phyloP scores from a whole-genome alignment of 1,139 yeast species.

The Geotrichum aggregatum region DNA sequence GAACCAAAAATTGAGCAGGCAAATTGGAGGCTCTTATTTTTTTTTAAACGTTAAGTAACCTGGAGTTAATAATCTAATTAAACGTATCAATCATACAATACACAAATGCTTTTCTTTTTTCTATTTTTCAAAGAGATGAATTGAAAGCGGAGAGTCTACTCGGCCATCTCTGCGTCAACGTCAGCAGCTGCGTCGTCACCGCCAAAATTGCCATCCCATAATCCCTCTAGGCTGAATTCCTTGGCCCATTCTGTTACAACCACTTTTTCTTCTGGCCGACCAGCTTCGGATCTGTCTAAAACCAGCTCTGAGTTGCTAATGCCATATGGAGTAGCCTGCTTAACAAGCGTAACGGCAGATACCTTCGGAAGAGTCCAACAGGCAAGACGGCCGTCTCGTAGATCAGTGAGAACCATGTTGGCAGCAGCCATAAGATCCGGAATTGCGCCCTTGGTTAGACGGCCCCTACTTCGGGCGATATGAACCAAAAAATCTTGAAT shows the following conservation, averaged over 20 bases:
- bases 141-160: background rate
- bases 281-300: slow-evolving; percentile 20
- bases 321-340: slow-evolving; percentile 37
- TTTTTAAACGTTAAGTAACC: too few species aligned
- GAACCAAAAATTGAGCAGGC: too few species aligned
- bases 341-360: slow-evolving; percentile 24
- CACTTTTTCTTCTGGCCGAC: slow-evolving; percentile 57
- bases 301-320: slow-evolving; percentile 25
- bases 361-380: slow-evolving; percentile 86
- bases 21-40: background rate
- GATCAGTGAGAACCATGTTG: slow-evolving; percentile 75
- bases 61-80: too few species aligned
- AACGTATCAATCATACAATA: background rate
- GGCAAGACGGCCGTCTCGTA: slow-evolving; percentile 93
- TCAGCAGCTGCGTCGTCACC: slow-evolving; percentile 23
- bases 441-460: slow-evolving; percentile 88
- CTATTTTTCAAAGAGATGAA: background rate
- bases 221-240: slow-evolving; percentile 86
- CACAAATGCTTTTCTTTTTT: background rate
- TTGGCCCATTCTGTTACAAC: slow-evolving; percentile 89
- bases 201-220: slow-evolving; percentile 39
- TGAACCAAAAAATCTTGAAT: slow-evolving; percentile 81
- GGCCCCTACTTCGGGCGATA: slow-evolving; percentile 87
- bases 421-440: slow-evolving; percentile 90
- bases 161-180: slow-evolving; percentile 17